Evolutionary conservation across 2,329 filamentous ascomycete species (phyloP).

Genomic region (Cercospora sp.): DNA sequence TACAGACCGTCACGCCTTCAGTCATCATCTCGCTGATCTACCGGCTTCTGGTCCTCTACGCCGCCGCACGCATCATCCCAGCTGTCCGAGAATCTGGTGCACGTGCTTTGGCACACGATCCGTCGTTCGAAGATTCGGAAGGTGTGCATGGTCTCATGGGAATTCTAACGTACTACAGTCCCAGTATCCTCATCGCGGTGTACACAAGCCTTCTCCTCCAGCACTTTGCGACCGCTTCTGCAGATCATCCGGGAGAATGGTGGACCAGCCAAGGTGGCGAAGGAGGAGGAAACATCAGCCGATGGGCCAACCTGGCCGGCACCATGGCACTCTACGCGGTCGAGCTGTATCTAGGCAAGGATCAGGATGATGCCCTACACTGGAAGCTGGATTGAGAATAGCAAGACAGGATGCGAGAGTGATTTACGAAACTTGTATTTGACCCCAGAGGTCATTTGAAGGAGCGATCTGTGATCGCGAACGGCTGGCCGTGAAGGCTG

Average conservation of each 20-base stretch:
- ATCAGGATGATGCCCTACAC: conserved; percentile 77
- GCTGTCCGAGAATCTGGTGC: conserved; percentile 86
- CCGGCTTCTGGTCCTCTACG: conserved; percentile 91
- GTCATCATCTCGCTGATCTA: conserved; percentile 95
- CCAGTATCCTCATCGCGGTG: conserved; percentile 89
- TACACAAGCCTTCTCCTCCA: conserved; percentile 95
- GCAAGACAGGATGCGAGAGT: background rate
- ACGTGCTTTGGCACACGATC: conserved; percentile 77
- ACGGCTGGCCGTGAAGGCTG: background rate
- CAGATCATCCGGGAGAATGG: conserved; percentile 62
- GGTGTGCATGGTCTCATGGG: conserved; percentile 76
- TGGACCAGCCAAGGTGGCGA: conserved; percentile 86
- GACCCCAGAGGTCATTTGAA: background rate
- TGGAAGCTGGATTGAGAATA: conserved; percentile 65
- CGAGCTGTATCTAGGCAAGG: conserved; percentile 82
- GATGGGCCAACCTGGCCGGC: conserved; percentile 87
- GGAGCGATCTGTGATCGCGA: background rate
- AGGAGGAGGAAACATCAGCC: conserved; percentile 80
- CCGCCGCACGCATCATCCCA: conserved; percentile 91
- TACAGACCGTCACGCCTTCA: conserved; percentile 92
- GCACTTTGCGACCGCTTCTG: conserved; percentile 77
- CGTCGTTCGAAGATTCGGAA: conserved; percentile 70
- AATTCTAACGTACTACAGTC: conserved; percentile 89
- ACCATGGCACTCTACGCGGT: conserved; percentile 90
- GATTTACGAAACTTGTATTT: background rate